A percentile compares a stretch with the other conserved stretches of the same genome.
Conservation (phyloP, 768 basidiomycete species). For the Filobasidium wieringae region DNA sequence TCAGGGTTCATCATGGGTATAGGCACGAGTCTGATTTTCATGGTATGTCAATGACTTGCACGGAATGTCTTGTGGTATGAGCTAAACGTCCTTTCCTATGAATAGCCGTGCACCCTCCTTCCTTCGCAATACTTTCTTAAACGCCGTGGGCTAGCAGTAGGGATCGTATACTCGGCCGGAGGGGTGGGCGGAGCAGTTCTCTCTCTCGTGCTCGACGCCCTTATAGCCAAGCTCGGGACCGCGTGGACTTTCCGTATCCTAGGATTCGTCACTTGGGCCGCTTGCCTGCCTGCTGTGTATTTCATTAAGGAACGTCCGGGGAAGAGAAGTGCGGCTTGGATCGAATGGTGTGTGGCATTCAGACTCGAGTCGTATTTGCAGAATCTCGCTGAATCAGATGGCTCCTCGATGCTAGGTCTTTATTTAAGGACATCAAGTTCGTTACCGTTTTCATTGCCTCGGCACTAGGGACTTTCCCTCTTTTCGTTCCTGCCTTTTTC, state of each 20-base stretch:
- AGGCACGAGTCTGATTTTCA: slow-evolving; percentile 1
- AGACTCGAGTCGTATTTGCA: neutral
- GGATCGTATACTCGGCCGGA: slow-evolving; percentile 24
- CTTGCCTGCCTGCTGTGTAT: slow-evolving; percentile 13
- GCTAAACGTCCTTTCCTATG: neutral
- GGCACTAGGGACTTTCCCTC: neutral
- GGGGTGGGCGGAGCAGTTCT: slow-evolving; percentile 24
- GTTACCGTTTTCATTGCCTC: slow-evolving; percentile 7
- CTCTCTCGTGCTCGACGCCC: slow-evolving; percentile 11
- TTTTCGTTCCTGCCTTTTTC: slow-evolving; percentile 32
- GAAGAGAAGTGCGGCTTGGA: slow-evolving; percentile 4
- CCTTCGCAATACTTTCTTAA: slow-evolving; percentile 18
- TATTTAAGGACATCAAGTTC: neutral
- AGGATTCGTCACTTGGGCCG: slow-evolving; percentile 12
- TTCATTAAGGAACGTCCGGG: slow-evolving; percentile 15
- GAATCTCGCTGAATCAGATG: neutral
- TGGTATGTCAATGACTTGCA: neutral
- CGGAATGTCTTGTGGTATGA: neutral
- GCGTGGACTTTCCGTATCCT: slow-evolving; percentile 27
- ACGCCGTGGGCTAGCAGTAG: slow-evolving; percentile 22
- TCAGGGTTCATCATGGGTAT: slow-evolving; percentile 15
- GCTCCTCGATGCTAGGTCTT: neutral
- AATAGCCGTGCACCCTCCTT: slow-evolving; percentile 13
- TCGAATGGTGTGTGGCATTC: slow-evolving; percentile 19
- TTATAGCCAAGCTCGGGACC: slow-evolving; percentile 13